Base-by-base conservation (phyloP, 2,329 filamentous ascomycete species). In the Monosporascus sp. region DNA sequence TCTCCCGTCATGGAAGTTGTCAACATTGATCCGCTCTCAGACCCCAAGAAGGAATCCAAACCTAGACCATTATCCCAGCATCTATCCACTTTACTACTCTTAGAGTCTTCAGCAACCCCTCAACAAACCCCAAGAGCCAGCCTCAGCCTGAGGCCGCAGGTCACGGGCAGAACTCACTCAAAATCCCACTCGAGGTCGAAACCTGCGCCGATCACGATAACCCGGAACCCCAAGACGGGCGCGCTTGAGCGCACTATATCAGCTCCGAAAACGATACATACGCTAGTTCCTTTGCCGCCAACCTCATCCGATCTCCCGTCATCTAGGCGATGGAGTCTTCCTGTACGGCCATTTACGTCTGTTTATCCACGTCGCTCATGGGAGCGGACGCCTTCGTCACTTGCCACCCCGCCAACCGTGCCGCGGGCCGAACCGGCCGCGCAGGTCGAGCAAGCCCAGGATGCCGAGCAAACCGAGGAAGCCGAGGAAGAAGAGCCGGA, bases 221-320 rank as follows among this genome's bases (percentile, higher is more conserved):
- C 60, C 22, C 58, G 60, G 31, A 65, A 62, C 37, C 58, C 60
- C 8, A 48, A 51, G 1, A 63, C 62, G 1, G 60, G 62, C 3
- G 57, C 52, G 24, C 58, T 61, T 45, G 43, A 51, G 41, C 52
- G 52, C 43, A 49, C 44, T 6, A 44, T 49, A n/a, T 44, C 25
- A 18, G 15, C 37, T 35, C 27, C 24, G 15, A 50, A 50, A 17
- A 49, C 4, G 44, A 54, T 39, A 15, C 46, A 52, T 37, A 46
- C 45, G 15, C 51, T 52, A 44, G 52, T 55, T 8, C 56, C 53
- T 14, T 51, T 50, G 20, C 47, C 49, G 4, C 47, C 54, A 6
- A 35, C 45, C 14, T 49, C 52, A 1, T 47, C 51, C 20, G 46
- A 27, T 8, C 27, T 31, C 7, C 31, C n/a, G n/a, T 51, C 52